phyloP scores from a whole-genome alignment of 73 alveolate species.

The Halteria grandinella region DNA sequence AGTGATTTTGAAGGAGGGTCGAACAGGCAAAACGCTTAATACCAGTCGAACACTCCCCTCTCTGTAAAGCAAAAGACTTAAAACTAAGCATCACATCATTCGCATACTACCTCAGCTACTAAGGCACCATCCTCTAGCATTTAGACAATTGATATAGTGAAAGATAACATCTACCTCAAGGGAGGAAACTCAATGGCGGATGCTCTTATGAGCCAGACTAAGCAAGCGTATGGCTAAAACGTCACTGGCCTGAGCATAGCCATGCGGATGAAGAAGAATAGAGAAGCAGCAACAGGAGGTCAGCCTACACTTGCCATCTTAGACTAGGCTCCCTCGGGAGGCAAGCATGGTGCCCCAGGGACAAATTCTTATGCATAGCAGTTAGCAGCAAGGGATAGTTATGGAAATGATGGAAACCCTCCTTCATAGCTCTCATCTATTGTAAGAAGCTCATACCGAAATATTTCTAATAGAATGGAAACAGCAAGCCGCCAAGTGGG shows the following conservation, averaged over 20 bases:
- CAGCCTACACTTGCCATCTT: too few relatives aligned
- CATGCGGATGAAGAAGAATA: conserved; percentile 14
- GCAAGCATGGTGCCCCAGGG: too few relatives aligned
- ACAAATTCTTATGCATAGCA: too few relatives aligned
- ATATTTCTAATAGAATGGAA: too few relatives aligned
- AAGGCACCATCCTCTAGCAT: too few relatives aligned
- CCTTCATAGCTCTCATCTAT: too few relatives aligned
- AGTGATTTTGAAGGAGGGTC: neutral
- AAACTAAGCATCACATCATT: neutral
- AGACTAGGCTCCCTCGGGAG: too few relatives aligned
- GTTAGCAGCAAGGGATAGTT: too few relatives aligned
- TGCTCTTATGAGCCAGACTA: neutral
- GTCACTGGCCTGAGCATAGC: neutral
- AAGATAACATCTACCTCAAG: conserved; percentile 38
- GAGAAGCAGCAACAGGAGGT: neutral
- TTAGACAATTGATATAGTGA: conserved; percentile 8
- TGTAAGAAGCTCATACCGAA: too few relatives aligned
- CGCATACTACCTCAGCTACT: neutral
- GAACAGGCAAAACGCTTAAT: neutral
- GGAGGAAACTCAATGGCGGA: conserved; percentile 50
- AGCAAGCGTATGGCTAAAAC: neutral
- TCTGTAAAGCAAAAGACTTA: neutral
- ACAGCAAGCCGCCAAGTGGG: conserved; percentile 50
- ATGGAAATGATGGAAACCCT: too few relatives aligned
- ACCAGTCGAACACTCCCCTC: neutral